Evolutionary conservation across 2,329 filamentous ascomycete species (phyloP), one percentile per base, ranked within the genome.

Genomic region (Trichoderma koningiopsis): DNA sequence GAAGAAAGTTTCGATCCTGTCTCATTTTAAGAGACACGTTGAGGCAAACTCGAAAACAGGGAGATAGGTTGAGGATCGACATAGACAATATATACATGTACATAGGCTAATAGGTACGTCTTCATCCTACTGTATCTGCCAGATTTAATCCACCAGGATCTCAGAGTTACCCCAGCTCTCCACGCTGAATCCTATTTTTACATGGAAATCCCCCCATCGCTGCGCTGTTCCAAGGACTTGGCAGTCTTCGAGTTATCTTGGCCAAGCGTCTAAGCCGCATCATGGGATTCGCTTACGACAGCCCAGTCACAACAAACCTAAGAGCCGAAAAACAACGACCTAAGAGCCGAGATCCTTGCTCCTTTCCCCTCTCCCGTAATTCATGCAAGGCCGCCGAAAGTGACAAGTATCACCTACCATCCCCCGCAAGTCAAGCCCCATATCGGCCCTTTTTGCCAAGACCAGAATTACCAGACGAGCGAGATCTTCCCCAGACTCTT

Each of bases 401-500:
- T 22, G 55, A 58, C n/a, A 14, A 53, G n/a, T 16, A 33, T 37
- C 43, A 52, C 27, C 22, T 29, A 22, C 60, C 59, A 33, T 52
- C 29, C 58, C 37, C 49, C 59, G 43, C 43, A 52, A 52, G 43
- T n/a, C 47, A 40, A 16, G 14, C 43, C 60, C 2, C 31, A 63
- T 62, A 29, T n/a, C 59, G 29, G 43, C 11, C 40, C 43, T 62
- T 14, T 49, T 49, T 33, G 59, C 59, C 59, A 53, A 63, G 47
- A 62, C 5, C 27, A 13, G 35, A 53, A 63, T 5, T 5, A 40
- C 19, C 40, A 19, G 37, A 63, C 16, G 14, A 53, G 31, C 60
- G 33, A 47, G 47, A 22, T 24, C 31, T 40, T 31, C 47, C 60
- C 60, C 60, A 53, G 60, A 63, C 47, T 63, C 37, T 63, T n/a